Conservation (phyloP, 2,329 filamentous ascomycete genomes). For the Camptophora hylomeconis region DNA sequence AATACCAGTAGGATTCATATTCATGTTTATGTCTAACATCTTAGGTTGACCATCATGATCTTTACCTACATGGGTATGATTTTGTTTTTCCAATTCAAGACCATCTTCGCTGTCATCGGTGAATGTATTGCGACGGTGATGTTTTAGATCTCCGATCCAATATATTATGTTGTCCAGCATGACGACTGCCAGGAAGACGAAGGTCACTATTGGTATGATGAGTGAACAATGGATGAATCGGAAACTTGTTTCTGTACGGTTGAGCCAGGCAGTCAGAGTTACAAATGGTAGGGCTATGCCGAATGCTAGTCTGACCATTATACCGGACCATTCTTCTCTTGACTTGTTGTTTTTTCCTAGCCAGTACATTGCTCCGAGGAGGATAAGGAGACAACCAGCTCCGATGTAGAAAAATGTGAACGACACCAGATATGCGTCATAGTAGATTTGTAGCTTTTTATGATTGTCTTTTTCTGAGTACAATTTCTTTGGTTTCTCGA, state of each 20-base stretch:
- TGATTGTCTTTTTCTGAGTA: slow-evolving; percentile 2
- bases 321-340: slow-evolving; percentile 9
- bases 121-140: too few species aligned
- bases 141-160: too few species aligned
- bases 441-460: slow-evolving; percentile 3
- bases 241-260: slow-evolving; percentile 3
- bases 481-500: slow-evolving; percentile 4
- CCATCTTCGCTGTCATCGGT: too few species aligned
- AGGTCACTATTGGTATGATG: slow-evolving; percentile 4
- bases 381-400: slow-evolving; percentile 6
- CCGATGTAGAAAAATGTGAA: slow-evolving; percentile 6
- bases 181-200: slow-evolving; percentile 2
- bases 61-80: too few species aligned
- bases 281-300: slow-evolving; percentile 6
- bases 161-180: slow-evolving; percentile 5
- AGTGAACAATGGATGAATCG: slow-evolving; percentile 3
- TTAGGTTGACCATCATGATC: too few species aligned
- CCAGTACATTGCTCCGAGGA: slow-evolving; percentile 13
- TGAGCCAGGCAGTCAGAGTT: neutral
- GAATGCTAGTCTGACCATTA: slow-evolving; percentile 3
- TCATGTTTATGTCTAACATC: too few species aligned
- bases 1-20: too few species aligned
- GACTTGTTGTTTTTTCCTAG: slow-evolving; percentile 16
- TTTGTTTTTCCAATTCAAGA: too few species aligned
- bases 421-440: slow-evolving; percentile 6